Base-by-base conservation (phyloP, 2,329 filamentous ascomycete species). In the Penicillium sp. region DNA sequence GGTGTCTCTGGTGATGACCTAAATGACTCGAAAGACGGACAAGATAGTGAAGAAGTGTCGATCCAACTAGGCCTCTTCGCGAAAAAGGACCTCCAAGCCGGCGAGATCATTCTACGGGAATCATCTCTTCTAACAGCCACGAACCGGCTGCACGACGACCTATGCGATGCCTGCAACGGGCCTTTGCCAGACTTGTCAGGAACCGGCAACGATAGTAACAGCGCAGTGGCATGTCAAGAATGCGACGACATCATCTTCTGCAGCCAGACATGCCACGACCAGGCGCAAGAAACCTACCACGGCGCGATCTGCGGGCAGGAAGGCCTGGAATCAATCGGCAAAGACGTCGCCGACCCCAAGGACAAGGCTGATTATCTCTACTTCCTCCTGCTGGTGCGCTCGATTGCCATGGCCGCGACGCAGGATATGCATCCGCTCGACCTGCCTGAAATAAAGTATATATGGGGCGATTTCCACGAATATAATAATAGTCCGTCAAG, bases 61-160 rank as follows among this genome's bases (percentile, higher is more conserved):
- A 81, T 81, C 56, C 94, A 99, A 71, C 82, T 99, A 0, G 94
- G 94, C 4, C 81, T 99, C 3, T 97, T 97, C 69, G 93, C 92
- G 7, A 90, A 85, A 64, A 83, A 89, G 61, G 87, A 96, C 62
- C 89, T 97, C 38, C 75, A 78, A 0, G 84, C 91, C 0, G 89
- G 89, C 9, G 89, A 95, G 69, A 79, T 81, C 5, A 85, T 97
- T 1, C 81, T 99, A 28, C 78, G 83, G 48, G 94, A 99, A 68
- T 89, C 88, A 59, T 94, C 91, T 8, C 81, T 96, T 7, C 77
- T 99, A 42, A 96, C 92, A 1, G 92, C 90, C 47, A 94, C 93
- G 64, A 94, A 94, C 68, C 86, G 91, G 28, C 82, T 94, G 12
- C 91, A 95, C 68, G 91, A 96, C 60, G 81, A 88, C 4, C 82